Evolutionary conservation across 2,329 filamentous ascomycete genomes (phyloP), one percentile per base, ranked within the genome.

Genomic region (Mycosphaerella sp.): DNA sequence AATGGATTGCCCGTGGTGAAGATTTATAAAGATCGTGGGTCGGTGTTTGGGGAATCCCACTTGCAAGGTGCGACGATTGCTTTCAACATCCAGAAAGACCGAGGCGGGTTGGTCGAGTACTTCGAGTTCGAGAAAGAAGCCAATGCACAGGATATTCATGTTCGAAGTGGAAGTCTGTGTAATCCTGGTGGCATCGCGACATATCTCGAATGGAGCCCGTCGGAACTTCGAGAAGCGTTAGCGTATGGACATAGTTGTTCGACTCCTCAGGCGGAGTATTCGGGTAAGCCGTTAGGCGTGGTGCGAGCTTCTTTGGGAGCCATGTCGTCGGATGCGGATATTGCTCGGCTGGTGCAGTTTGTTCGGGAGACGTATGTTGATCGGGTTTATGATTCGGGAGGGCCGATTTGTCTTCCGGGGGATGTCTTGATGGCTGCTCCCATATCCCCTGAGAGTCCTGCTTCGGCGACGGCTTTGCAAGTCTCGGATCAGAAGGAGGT

Each of bases 91-190:
- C 77, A 74, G 47, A 87, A 84, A 56, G 77, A 79, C 16, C 65
- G 73, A 6, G 86, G 87, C 0, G 79, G 79, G 30, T 94, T 88
- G 82, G 69, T 91, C 41, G 86, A 85, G 55, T 83, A 89, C 55
- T 76, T 81, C 13, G 89, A 95, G 63, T 83, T 96, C 17, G 89
- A 96, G 66, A 93, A 89, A 66, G 74, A 96, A 30, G 86, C 89
- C 5, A 77, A 79, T 6, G 73, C 93, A 10, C 86, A 84, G 57
- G 79, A 80, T 41, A 86, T 96, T 37, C 87, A 95, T 62, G 72
- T 96, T 14, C 80, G 91, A 36, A 94, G 87, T 1, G 91, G 91
- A 4, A 86, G 88, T 0, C 75, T 96, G 1, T 97, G 91, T 70
- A 95, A 95, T 60, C 90, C 91, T 0, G 91, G 89, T 6, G 89